A percentile compares a stretch with the other conserved stretches of the same genome.
phyloP scores from a whole-genome alignment of 139 green algal species.

The Limnomonas spitsbergensis region DNA sequence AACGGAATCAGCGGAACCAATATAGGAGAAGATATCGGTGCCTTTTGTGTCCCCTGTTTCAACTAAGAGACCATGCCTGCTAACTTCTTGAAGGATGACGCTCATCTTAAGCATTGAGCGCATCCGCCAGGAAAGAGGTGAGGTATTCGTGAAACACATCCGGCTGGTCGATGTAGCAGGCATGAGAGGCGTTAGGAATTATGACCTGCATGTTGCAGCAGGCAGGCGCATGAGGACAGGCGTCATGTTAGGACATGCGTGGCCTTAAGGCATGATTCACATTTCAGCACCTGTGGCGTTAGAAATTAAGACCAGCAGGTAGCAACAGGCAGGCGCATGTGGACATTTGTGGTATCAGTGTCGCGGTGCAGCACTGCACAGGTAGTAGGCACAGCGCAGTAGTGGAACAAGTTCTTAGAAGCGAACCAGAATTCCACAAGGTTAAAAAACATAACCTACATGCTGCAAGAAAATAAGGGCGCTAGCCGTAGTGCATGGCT shows the following conservation, averaged over 20 bases:
- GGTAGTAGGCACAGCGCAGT: neutral
- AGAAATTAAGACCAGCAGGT: neutral
- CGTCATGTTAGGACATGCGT: neutral
- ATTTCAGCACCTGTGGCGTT: neutral
- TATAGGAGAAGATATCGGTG: too few species aligned
- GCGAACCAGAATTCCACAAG: too few species aligned
- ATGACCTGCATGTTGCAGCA: conserved; percentile 12
- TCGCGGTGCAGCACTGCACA: neutral
- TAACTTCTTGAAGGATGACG: too few species aligned
- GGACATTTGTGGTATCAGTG: neutral
- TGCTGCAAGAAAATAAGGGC: too few species aligned
- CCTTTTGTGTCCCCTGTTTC: too few species aligned
- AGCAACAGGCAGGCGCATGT: neutral
- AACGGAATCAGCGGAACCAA: too few species aligned
- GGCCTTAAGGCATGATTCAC: neutral
- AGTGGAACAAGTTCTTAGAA: too few species aligned
- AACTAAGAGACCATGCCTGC: too few species aligned
- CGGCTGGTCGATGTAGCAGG: conserved; percentile 38
- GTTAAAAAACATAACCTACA: too few species aligned
- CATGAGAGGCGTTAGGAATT: conserved; percentile 25
- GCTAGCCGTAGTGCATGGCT: too few species aligned
- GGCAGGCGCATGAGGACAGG: neutral
- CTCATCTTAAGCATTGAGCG: too few species aligned
- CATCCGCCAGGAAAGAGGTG: conserved; percentile 4
- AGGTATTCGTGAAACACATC: conserved; percentile 21